These are phyloP conservation scores for Fusarium fujikuroi DNA, from an alignment of 2,329 filamentous ascomycete genomes.

Conservation along the genomic window DNA sequence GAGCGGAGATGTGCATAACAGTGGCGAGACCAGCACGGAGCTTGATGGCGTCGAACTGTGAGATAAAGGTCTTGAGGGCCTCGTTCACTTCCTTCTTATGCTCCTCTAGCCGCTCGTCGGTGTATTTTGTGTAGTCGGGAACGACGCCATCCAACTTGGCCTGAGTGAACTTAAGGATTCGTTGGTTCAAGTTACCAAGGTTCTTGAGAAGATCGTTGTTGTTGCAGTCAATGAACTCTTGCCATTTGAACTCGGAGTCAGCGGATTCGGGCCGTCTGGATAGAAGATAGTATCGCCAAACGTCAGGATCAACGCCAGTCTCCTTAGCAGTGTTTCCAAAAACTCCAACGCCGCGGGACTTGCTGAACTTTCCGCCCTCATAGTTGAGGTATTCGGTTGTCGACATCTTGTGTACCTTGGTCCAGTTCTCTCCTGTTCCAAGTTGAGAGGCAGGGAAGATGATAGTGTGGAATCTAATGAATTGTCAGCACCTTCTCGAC, in stretches of 20 bases:
- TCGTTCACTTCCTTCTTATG: slow-evolving; percentile 72
- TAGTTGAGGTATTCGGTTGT: slow-evolving; percentile 91
- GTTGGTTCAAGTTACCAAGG: slow-evolving; percentile 79
- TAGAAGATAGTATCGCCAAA: slow-evolving; percentile 94
- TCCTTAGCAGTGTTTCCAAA: slow-evolving; percentile 91
- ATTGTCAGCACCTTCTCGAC: slow-evolving; percentile 8
- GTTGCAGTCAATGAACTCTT: slow-evolving; percentile 82
- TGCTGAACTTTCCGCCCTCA: slow-evolving; percentile 91
- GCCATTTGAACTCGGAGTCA: slow-evolving; percentile 93
- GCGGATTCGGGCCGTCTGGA: slow-evolving; percentile 85
- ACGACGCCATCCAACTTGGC: slow-evolving; percentile 78
- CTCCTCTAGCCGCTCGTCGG: slow-evolving; percentile 63
- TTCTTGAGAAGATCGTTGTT: slow-evolving; percentile 88
- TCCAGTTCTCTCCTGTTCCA: slow-evolving; percentile 87
- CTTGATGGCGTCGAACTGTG: slow-evolving; percentile 76
- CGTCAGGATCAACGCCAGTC: slow-evolving; percentile 83
- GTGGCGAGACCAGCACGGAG: slow-evolving; percentile 73
- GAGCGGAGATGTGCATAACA: slow-evolving; percentile 73
- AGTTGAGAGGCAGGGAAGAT: slow-evolving; percentile 91
- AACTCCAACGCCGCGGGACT: slow-evolving; percentile 88
- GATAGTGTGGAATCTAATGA: slow-evolving; percentile 73
- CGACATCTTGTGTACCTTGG: slow-evolving; percentile 86
- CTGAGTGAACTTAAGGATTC: slow-evolving; percentile 79
- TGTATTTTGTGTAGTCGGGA: slow-evolving; percentile 69
- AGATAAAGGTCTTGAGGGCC: slow-evolving; percentile 73